A percentile compares a stretch with the other conserved stretches of the same genome.
These are phyloP conservation scores for Aspergillus biplanus DNA, from an alignment of 495 filamentous ascomycete genomes.

Conservation along the genomic window DNA sequence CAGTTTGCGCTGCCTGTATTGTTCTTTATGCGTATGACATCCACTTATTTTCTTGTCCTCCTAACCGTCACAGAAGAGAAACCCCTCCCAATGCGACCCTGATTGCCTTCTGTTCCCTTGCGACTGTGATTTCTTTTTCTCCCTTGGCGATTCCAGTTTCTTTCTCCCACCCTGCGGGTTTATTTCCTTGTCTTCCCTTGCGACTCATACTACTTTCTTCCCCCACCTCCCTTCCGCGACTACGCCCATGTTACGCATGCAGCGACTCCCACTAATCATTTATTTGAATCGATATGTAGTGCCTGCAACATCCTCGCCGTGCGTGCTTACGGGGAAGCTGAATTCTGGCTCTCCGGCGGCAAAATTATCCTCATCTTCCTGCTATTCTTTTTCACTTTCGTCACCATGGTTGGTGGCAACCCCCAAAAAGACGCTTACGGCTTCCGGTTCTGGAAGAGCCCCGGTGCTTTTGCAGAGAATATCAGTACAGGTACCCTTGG, in stretches of 20 bases:
- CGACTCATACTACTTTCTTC: background rate
- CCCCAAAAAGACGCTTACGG: slow-evolving; percentile 69
- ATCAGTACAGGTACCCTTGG: slow-evolving; percentile 63
- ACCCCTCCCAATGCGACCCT: slow-evolving; percentile 3
- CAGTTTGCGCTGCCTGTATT: slow-evolving; percentile 57
- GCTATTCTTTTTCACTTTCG: slow-evolving; percentile 40
- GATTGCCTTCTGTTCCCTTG: slow-evolving; percentile 36
- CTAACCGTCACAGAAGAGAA: background rate
- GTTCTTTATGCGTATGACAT: slow-evolving; percentile 36
- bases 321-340: slow-evolving; percentile 67
- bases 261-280: background rate
- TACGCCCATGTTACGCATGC: background rate
- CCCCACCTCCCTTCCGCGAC: background rate
- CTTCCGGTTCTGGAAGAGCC: slow-evolving; percentile 60
- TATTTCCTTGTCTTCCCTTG: slow-evolving; percentile 35
- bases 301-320: slow-evolving; percentile 49
- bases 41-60: slow-evolving; percentile 4
- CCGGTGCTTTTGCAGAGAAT: slow-evolving; percentile 45
- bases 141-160: background rate
- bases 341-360: slow-evolving; percentile 69
- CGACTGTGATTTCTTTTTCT: background rate
- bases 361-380: slow-evolving; percentile 71
- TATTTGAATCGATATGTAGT: slow-evolving; percentile 7
- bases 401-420: slow-evolving; percentile 74
- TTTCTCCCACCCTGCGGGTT: background rate